Base-by-base conservation (phyloP, 148 eudicot species). In the Camellia granthamiana region DNA sequence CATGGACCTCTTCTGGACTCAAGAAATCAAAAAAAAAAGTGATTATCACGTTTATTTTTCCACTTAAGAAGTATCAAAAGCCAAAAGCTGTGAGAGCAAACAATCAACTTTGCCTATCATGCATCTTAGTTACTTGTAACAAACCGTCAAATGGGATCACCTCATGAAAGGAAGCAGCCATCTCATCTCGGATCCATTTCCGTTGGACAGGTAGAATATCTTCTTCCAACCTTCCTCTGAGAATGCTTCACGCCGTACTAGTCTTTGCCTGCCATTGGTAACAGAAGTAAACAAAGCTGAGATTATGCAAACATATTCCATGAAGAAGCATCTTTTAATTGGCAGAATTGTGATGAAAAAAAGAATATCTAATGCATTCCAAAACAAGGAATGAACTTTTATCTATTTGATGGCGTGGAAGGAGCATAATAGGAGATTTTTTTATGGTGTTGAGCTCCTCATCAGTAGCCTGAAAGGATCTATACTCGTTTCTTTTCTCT, bases 161-260 rank as follows among this genome's bases (percentile, higher is more conserved):
- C 93, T 86, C 87, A 97, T 91, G 81, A 92, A 82, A 59, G 99
- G 99, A 77, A 91, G 83, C 41, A 97, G 81, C 89, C 88, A 88
- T 78, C 99, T 94, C 97, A 97, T 94, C 86, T 97, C 99, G 74
- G 93, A 49, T 78, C 99, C 99, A 78, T 94, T 97, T 70, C 99
- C 99, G 78, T 97, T 89, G 63, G 99, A 80, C 79, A 97, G 87
- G 84, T 79, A 92, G 85, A 89, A 97, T 74, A 94, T 88, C 86
- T 94, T 97, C 89, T 90, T 94, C 99, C 99, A 94, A 76, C 87
- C 90, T 74, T 92, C 97, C 56, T 97, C 99, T 2, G 99, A 85
- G 88, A 97, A 97, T 77, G 88, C 93, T 74, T 94, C 99, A 42
- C 93, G 91, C 0, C 88, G 89, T 77, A 92, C 85, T 18, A 97